A percentile compares a stretch with the other conserved stretches of the same genome.
Evolutionary conservation across 768 basidiomycete species (phyloP).

Genomic region (Tubosaeta sp.): DNA sequence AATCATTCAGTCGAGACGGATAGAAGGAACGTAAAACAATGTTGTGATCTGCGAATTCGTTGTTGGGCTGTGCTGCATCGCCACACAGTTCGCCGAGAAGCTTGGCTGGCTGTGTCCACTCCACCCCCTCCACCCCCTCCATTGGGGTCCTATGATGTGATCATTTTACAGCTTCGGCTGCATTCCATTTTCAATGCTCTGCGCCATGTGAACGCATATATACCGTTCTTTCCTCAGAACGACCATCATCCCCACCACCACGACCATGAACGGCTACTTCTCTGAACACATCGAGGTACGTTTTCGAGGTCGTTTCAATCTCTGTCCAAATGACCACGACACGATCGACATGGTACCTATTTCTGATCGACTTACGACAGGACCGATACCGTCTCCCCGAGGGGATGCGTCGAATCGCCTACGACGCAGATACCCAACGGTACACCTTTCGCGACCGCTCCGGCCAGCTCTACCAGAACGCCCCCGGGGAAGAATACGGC

Average conservation of each 20-base stretch:
- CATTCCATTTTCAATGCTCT: background rate
- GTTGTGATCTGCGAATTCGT: no score
- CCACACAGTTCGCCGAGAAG: no score
- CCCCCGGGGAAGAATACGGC: constrained; percentile 45
- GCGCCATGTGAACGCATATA: background rate
- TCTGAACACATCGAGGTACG: constrained; percentile 25
- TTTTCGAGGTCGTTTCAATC: background rate
- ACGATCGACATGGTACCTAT: background rate
- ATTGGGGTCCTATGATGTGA: background rate
- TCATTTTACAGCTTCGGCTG: background rate
- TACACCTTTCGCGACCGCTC: constrained; percentile 47
- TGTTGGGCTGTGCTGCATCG: no score
- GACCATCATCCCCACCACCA: constrained; percentile 8
- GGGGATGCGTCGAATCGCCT: constrained; percentile 47
- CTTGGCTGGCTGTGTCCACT: no score
- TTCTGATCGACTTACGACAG: constrained; percentile 18
- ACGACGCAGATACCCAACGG: constrained; percentile 49
- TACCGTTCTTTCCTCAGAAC: background rate
- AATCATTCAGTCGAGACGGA: no score
- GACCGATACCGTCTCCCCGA: constrained; percentile 34
- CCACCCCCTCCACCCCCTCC: no score
- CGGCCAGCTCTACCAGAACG: constrained; percentile 42
- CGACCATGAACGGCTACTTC: constrained; percentile 9
- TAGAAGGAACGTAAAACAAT: no score
- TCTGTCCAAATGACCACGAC: background rate